Conservation (phyloP, 2,329 filamentous ascomycete species). For the Pseudocercospora vitis region DNA sequence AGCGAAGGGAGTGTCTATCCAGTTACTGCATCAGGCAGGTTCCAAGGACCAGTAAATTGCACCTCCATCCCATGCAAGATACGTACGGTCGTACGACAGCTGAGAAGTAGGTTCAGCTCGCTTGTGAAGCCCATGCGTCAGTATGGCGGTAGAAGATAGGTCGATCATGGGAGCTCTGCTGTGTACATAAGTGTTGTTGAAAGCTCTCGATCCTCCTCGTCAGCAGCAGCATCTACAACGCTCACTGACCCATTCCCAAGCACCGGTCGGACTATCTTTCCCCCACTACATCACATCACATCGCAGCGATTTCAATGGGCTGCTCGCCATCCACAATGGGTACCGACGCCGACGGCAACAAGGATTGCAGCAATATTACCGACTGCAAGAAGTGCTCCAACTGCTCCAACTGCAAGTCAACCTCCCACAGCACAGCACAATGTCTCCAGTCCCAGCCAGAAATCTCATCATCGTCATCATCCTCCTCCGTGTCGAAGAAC, state of each 20-base stretch:
- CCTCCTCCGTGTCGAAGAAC: too few species aligned
- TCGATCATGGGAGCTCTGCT: neutral
- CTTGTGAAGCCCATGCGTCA: neutral
- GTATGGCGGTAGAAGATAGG: neutral
- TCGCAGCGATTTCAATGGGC: neutral
- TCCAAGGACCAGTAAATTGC: neutral
- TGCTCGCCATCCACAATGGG: neutral
- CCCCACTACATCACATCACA: too few species aligned
- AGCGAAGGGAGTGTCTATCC: neutral
- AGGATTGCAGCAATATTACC: constrained; percentile 6
- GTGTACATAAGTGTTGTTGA: neutral
- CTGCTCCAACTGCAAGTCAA: constrained; percentile 1
- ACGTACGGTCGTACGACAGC: constrained; percentile 1
- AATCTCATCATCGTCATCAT: neutral
- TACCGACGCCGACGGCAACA: constrained; percentile 7
- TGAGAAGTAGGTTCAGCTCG: neutral
- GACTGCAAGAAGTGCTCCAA: constrained; percentile 5
- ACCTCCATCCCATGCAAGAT: neutral
- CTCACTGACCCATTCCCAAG: too few species aligned
- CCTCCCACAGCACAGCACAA: neutral
- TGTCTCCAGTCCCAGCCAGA: neutral
- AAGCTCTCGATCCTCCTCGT: neutral
- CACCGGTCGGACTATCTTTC: too few species aligned
- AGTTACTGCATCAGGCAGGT: neutral
- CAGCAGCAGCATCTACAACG: too few species aligned